Evolutionary conservation across 768 basidiomycete species (phyloP).

Genomic region (Lentinus tigrinus): DNA sequence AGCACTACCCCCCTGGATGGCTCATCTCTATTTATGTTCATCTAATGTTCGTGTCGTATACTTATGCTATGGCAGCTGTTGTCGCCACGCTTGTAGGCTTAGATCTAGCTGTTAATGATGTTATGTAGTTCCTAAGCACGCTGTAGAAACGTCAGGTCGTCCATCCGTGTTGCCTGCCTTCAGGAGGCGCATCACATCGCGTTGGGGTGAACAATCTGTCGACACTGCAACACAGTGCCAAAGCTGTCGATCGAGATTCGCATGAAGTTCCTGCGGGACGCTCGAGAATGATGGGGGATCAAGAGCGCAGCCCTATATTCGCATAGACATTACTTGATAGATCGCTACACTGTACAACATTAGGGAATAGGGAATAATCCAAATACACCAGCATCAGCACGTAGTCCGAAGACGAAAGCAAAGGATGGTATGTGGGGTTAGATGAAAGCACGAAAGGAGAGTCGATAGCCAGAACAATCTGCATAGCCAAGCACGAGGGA

Average conservation of each 20-base stretch:
- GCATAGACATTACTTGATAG: conserved; percentile 1
- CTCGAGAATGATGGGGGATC: too few relatives aligned
- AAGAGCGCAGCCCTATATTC: too few relatives aligned
- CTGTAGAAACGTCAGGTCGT: too few relatives aligned
- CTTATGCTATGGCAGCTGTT: conserved; percentile 3
- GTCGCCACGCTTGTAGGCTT: neutral
- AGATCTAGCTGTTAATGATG: neutral
- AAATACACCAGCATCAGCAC: conserved; percentile 22
- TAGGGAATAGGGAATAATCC: conserved; percentile 17
- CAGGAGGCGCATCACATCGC: too few relatives aligned
- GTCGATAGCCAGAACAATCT: neutral
- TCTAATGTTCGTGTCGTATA: neutral
- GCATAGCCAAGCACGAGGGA: neutral
- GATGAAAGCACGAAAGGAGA: neutral
- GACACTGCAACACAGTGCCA: too few relatives aligned
- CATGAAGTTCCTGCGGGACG: too few relatives aligned
- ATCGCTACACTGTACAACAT: conserved; percentile 23
- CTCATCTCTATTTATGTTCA: conserved; percentile 15
- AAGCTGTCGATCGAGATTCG: too few relatives aligned
- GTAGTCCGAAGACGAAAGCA: conserved; percentile 6
- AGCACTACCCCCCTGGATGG: neutral
- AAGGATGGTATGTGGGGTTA: conserved; percentile 8
- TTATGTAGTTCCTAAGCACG: neutral
- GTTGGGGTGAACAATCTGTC: too few relatives aligned
- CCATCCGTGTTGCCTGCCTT: too few relatives aligned